Base-by-base conservation (phyloP, 2,329 filamentous ascomycete species). In the Alternaria triticimaculans region DNA sequence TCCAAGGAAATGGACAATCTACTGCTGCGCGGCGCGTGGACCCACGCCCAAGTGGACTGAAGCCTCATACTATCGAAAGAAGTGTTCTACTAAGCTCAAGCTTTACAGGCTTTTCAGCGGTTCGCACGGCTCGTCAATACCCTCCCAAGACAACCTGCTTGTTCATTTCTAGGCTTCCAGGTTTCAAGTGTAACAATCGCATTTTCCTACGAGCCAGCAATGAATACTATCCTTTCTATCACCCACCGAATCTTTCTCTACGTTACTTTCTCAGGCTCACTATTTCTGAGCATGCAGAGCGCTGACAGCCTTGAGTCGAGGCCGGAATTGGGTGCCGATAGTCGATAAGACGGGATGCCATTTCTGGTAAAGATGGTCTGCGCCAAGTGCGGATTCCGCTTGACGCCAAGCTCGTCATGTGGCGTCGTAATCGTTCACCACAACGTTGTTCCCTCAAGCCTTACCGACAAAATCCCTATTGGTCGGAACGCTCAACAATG, bases 321-420 rank as follows among this genome's bases (percentile, higher is more conserved):
- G 54, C 30, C 60, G 60, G 60, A 62, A 59, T 30, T 28, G n/a
- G 45, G 33, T 60, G 61, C 57, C 62, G 51, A 63, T 26, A 18
- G 14, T 60, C 48, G 37, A 51, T n/a, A 41, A 48, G n/a, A 44
- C 63, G 63, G 63, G 33, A 55, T 60, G 30, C 64, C 56, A 6
- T 10, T 57, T 64, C 10, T 11, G 55, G 66, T 58, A 49, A 48
- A 20, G 61, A 67, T 67, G 37, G 5, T 23, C 62, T 7, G 8
- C 5, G 66, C 66, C 66, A 67, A 69, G 67, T 58, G 48, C 46
- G 51, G 50, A 55, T 58, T 53, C 59, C 63, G 57, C 48, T 55
- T 61, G 45, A 58, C 44, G 64, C 64, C 66, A 69, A 65, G 66
- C 9, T 30, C 55, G 30, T 43, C 41, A 26, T 43, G 23, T 33